Base-by-base conservation (phyloP, 2,329 filamentous ascomycete species). In the Exophiala spinifera region DNA sequence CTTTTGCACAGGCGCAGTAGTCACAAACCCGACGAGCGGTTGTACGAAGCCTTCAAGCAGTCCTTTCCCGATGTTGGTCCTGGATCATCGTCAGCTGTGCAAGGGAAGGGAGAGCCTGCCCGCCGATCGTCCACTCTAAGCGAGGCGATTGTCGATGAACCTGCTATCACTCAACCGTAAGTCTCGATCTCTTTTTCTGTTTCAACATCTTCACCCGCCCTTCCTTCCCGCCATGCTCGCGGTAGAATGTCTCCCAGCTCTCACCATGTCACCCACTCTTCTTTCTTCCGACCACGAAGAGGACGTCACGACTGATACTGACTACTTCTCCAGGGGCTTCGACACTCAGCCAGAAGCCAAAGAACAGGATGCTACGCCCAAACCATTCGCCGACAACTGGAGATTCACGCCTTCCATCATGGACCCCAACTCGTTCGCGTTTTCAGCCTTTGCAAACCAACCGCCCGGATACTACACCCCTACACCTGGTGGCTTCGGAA, bases 361-460 rank as follows among this genome's bases (percentile, higher is more conserved):
- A 69, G 88, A 94, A 71, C 83, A 88, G 66, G 90, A 96, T 66
- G 87, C 88, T 17, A 95, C 89, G 3, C 89, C 90, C 4, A 83
- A 88, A 68, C 87, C 85, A 15, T 82, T 87, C 39, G 85, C 87
- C 65, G 91, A 96, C 63, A 84, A 82, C 64, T 94, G 91, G 85
- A 83, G 88, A 62, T 91, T 96, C 66, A 95, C 91, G 2, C 90
- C 91, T 3, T 94, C 91, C 19, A 77, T 95, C 53, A 81, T 97
- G 67, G 92, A 97, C 67, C 85, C 90, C 15, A 90, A 87, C 69
- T 88, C 89, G 25, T 89, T 89, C 69, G 83, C 84, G 20, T 96
- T 96, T 72, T 80, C 84, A 56, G 79, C 80, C 52, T 92, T 95
- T 66, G 84, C 87, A 61, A 89, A 88, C 70, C 88, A 91, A 61